These are phyloP conservation scores for Fistulina hepatica DNA, from an alignment of 1,284 basidiomycete species.

Conservation along the genomic window DNA sequence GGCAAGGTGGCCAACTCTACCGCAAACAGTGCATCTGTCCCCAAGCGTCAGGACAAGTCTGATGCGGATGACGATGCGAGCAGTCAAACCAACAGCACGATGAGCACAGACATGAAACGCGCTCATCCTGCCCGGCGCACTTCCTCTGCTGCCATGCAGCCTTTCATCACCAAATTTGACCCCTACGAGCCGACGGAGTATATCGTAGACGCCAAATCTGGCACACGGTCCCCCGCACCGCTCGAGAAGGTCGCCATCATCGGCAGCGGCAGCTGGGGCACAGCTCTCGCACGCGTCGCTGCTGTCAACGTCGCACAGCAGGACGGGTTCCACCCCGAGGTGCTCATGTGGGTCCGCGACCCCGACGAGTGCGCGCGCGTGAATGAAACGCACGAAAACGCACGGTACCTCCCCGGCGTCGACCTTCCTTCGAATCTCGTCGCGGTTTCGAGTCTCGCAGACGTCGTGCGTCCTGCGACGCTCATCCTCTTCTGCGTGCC, in stretches of 20 bases:
- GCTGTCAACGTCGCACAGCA: conserved; percentile 13
- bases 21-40: conserved; percentile 1
- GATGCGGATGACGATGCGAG: conserved; percentile 8
- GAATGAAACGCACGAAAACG: conserved; percentile 12
- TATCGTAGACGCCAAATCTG: conserved; percentile 9
- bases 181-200: conserved; percentile 11
- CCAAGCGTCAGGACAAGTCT: conserved; percentile 5
- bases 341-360: conserved; percentile 16
- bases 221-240: conserved; percentile 5
- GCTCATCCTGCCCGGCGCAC: conserved; percentile 11
- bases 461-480: conserved; percentile 13
- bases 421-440: conserved; percentile 14
- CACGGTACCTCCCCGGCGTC: conserved; percentile 14
- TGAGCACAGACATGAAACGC: conserved; percentile 1
- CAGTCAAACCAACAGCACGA: neutral
- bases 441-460: conserved; percentile 10
- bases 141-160: conserved; percentile 14
- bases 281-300: conserved; percentile 15
- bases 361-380: conserved; percentile 13
- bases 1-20: conserved; percentile 11
- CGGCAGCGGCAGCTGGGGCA: conserved; percentile 16
- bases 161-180: conserved; percentile 15
- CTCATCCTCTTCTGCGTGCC: conserved; percentile 14
- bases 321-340: conserved; percentile 14
- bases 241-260: conserved; percentile 14